A percentile compares a stretch with the other conserved stretches of the same genome.
phyloP scores from a whole-genome alignment of 164 flowering plant species.

The Vitis riparia region DNA sequence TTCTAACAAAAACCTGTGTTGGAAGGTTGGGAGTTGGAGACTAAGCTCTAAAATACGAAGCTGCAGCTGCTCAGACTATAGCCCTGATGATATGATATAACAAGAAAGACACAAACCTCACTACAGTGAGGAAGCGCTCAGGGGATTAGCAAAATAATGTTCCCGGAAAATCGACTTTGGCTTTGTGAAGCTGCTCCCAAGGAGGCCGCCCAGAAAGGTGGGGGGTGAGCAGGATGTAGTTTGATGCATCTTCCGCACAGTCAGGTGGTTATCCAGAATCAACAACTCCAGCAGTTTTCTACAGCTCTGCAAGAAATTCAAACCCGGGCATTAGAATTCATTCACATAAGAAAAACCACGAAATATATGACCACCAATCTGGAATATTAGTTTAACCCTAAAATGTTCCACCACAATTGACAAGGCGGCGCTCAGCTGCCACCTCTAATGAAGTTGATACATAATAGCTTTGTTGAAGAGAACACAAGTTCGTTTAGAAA shows the following conservation, averaged over 20 bases:
- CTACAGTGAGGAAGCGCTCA: constrained; percentile 52
- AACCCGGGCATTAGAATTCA: constrained; percentile 2
- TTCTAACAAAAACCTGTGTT: no score
- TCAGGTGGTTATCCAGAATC: constrained; percentile 71
- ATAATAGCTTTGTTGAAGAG: no score
- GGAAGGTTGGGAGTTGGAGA: no score
- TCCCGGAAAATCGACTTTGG: constrained; percentile 39
- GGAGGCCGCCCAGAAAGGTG: constrained; percentile 39
- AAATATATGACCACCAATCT: no score
- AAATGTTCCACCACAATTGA: no score
- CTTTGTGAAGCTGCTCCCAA: constrained; percentile 31
- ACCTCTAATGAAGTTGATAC: no score
- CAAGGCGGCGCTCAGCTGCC: no score
- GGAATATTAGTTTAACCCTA: no score
- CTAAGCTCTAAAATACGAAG: no score
- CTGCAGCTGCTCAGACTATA: no score
- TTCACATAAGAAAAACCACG: background rate
- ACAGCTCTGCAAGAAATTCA: constrained; percentile 59
- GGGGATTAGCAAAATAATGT: constrained; percentile 88
- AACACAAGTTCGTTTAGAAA: no score
- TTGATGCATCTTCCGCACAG: constrained; percentile 72
- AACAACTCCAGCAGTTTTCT: constrained; percentile 70
- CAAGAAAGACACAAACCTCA: background rate
- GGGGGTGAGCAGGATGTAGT: constrained; percentile 50
- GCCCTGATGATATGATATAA: no score